Base-by-base conservation (phyloP, 176 grass and related monocot genomes). In the Microstegium vimineum region DNA sequence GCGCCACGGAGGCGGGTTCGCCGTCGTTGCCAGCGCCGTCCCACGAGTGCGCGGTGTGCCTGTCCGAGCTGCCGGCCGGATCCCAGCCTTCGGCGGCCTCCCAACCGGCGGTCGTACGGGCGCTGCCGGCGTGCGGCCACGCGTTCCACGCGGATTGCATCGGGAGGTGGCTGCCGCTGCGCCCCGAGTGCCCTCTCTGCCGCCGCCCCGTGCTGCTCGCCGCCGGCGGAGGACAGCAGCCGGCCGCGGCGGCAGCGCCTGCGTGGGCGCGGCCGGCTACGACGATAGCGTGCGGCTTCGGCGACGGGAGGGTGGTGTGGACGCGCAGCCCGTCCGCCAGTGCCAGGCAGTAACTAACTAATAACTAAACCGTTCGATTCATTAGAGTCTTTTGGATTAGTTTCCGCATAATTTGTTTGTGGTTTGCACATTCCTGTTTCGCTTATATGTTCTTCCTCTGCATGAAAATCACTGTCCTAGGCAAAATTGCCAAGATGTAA, bases 1-100 rank as follows among this genome's bases (percentile, higher is more conserved):
- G 11, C 28, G 35, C 28, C 74, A 72, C 45, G 40, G 51, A 0
- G 8, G 66, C 6, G 23, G 80, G 20, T 17, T 56, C 2, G 51
- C 51, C 51, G 32, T 0, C 51, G 32, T 0, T 10, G 27, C 8
- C 33, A 27, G 25, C n/a, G 1, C 0, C 42, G 7, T 0, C 5
- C 26, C 87, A 25, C 71, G 87, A 85, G 78, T 89, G 87, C 34
- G 87, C 72, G 4, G 87, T 89, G 77, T 89, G 87, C 87, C 64
- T 85, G 65, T 82, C 64, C 23, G 82, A 65, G 82, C 32, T 89
- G 14, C 54, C 10, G 64, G 71, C 33, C 1, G 71, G 15, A 11
- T 25, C 26, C 15, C 35, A 0, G 27, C n/a, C 30, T 56, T n/a
- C 40, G 4, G 2, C 18, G 38, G 59, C 35, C 1, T 0, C 1